Evolutionary conservation across 2,329 filamentous ascomycete genomes (phyloP), one percentile per base, ranked within the genome.

Genomic region (Aspergillus pseudotamarii): DNA sequence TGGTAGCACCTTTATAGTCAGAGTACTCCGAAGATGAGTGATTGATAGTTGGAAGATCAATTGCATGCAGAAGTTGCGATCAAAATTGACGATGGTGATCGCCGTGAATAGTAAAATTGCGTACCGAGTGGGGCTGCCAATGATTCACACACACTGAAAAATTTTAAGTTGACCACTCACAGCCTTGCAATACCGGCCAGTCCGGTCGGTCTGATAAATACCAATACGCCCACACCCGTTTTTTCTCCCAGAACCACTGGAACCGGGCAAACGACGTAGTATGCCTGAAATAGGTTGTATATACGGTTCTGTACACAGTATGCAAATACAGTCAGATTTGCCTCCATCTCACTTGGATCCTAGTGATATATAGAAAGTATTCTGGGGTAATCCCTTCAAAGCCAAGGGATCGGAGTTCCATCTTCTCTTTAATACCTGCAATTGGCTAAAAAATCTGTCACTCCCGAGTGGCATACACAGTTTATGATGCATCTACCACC

Each of bases 101-200:
- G 36, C 43, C 45, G 41, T 30, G 45, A 50, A 32, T 32, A 45
- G 48, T 32, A 63, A 63, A 60, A 45, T 46, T 51, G 57, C 60
- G 57, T 64, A 26, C 30, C 30, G 43, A 45, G 65, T 65, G 63
- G 63, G 60, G 53, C 30, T 9, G 54, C n/a, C 9, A 21, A 64
- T 66, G 62, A 66, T 60, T 64, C 59, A 60, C 62, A 64, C 64
- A 66, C 51, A 55, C 50, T 46, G 53, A 57, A 59, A 61, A 61
- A 43, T 50, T 57, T 55, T 55, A 55, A 23, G 51, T 55, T 55
- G 51, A 36, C 51, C 51, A 55, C n/a, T 55, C 51, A 55, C 30
- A 55, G 48, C 10, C 11, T 16, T 26, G 45, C 45, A 48, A 48
- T 48, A 28, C 45, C 45, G 45, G 45, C 45, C 21, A 48, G 45